Conservation (phyloP, 345 rosid genomes). For the Theobroma cacao region DNA sequence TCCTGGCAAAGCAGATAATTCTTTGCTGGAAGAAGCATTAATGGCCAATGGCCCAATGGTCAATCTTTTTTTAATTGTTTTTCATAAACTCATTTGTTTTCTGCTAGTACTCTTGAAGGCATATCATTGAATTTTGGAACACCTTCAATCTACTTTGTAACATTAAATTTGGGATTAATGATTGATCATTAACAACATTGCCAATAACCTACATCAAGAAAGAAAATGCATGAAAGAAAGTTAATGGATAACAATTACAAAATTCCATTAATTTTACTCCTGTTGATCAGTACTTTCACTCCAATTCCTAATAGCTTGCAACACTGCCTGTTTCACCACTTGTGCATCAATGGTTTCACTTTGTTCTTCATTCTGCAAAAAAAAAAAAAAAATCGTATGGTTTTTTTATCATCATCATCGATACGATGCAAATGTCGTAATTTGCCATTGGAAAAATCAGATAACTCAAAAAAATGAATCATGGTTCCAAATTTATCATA, state of each 20-base stretch:
- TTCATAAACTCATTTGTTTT: too few relatives aligned
- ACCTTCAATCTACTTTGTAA: too few relatives aligned
- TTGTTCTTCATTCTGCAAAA: constrained; percentile 62
- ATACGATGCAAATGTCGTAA: background rate
- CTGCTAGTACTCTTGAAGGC: too few relatives aligned
- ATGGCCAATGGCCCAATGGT: too few relatives aligned
- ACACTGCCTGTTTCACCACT: constrained; percentile 69
- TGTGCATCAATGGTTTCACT: constrained; percentile 54
- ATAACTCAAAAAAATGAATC: background rate
- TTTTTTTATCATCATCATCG: background rate
- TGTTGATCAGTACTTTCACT: constrained; percentile 15
- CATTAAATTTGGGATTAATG: background rate
- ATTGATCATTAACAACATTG: background rate
- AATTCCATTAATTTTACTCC: background rate
- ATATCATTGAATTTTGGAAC: too few relatives aligned
- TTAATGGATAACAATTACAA: background rate
- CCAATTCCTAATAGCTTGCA: constrained; percentile 68
- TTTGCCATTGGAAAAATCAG: background rate
- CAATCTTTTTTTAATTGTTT: too few relatives aligned
- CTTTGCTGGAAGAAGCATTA: too few relatives aligned
- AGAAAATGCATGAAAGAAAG: background rate
- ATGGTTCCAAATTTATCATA: background rate
- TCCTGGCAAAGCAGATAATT: too few relatives aligned
- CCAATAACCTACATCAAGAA: background rate
- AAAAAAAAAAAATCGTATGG: background rate